phyloP scores from a whole-genome alignment of 441 rosid species.

The Hypseocharis bilobata region DNA sequence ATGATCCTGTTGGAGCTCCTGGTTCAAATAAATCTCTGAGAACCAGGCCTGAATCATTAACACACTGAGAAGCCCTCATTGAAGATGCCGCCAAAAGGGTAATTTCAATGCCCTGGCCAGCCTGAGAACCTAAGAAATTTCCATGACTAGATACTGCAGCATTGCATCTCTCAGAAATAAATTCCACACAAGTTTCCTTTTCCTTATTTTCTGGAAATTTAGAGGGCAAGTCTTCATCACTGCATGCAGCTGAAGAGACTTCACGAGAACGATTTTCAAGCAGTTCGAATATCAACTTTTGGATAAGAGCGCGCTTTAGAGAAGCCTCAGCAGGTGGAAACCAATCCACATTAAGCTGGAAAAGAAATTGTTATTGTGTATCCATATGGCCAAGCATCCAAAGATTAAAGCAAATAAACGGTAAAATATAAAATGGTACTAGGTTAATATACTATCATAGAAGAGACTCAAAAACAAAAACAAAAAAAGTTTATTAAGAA shows the following conservation, averaged over 20 bases:
- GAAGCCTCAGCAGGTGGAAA: conserved; percentile 61
- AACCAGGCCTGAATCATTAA: conserved; percentile 63
- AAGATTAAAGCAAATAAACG: conserved; percentile 7
- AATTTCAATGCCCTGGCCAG: conserved; percentile 56
- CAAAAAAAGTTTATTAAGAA: too few species aligned
- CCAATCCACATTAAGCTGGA: conserved; percentile 58
- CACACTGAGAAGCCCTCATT: conserved; percentile 43
- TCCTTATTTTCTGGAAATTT: conserved; percentile 35
- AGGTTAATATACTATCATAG: neutral
- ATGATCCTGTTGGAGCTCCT: conserved; percentile 56
- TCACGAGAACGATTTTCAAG: conserved; percentile 39
- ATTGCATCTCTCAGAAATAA: conserved; percentile 36
- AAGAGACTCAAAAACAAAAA: neutral
- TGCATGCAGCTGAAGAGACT: conserved; percentile 23
- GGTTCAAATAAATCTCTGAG: conserved; percentile 72
- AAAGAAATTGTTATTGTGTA: conserved; percentile 12
- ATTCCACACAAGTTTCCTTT: conserved; percentile 33
- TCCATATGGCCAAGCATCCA: conserved; percentile 1
- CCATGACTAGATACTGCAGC: conserved; percentile 35
- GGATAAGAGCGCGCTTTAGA: conserved; percentile 55
- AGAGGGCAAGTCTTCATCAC: conserved; percentile 34
- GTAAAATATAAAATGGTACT: neutral
- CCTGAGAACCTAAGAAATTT: conserved; percentile 37
- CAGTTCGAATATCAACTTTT: conserved; percentile 51
- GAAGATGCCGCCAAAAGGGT: conserved; percentile 56